Percentiles rank a stretch among this genome's conserved stretches.
These are phyloP conservation scores for Dactylella cylindrospora DNA, from an alignment of 2,329 filamentous ascomycete species.

Conservation along the genomic window DNA sequence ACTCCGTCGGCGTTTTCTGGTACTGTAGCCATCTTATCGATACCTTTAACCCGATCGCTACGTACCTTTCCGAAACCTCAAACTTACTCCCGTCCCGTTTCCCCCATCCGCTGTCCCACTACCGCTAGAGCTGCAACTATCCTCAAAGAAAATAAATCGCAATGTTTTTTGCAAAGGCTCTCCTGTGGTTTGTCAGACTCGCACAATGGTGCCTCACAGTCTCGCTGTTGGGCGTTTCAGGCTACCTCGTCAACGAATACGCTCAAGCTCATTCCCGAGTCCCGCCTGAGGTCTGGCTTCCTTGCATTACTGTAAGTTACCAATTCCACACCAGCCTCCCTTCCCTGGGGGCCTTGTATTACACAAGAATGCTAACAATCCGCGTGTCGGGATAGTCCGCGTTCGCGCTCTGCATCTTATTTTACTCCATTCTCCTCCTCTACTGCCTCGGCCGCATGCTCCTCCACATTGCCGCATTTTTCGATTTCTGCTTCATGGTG, in stretches of 20 bases:
- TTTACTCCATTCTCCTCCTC: conserved; percentile 35
- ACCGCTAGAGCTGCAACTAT: not conserved
- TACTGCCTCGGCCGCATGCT: conserved; percentile 43
- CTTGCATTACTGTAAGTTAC: conserved; percentile 38
- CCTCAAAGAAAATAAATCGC: not conserved
- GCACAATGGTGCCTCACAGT: conserved; percentile 37
- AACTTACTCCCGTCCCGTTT: not conserved
- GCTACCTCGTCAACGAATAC: conserved; percentile 40
- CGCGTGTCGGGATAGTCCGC: conserved; percentile 14
- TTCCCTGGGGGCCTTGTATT: not conserved
- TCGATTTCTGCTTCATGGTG: conserved; percentile 45
- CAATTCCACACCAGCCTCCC: not conserved
- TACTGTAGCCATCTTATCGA: no score
- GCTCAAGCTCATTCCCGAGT: conserved; percentile 26
- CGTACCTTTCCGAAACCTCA: not conserved
- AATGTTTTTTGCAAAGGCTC: conserved; percentile 39
- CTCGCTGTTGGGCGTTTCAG: conserved; percentile 28
- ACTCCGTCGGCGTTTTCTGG: not conserved
- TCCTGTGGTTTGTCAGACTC: conserved; percentile 35
- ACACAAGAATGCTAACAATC: conserved; percentile 8
- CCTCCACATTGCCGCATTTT: conserved; percentile 42
- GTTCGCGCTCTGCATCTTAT: conserved; percentile 36
- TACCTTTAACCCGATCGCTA: not conserved
- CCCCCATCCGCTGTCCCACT: not conserved
- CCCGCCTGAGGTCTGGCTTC: conserved; percentile 33